Evolutionary conservation across 306 rosid genomes (phyloP), one percentile per base, ranked within the genome.

Genomic region (Trifolium dubium): DNA sequence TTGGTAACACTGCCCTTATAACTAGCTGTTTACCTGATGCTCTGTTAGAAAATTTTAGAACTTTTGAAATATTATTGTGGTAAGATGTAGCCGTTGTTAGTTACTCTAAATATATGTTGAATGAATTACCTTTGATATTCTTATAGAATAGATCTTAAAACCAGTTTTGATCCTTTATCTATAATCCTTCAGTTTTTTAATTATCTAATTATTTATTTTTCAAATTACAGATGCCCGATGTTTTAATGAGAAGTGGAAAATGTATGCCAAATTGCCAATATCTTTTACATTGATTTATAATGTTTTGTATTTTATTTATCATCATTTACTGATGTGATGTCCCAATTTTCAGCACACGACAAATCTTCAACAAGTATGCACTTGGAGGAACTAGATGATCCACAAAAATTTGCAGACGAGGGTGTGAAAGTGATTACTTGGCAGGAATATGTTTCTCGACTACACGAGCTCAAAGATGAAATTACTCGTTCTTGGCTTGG

Each of bases 401-500:
- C 90, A 43, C 83, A 89, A 69, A 88, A 85, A 71, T 69, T 78
- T 72, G 77, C 87, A 35, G 92, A 87, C 64, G 94, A 88, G 71
- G 92, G 88, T 49, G 84, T 71, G 75, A 94, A 88, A 84, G 80
- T 84, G 73, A 80, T 92, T 64, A 83, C 92, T 13, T 87, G 98
- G 83, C 94, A 91, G 61, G 97, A 89, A 76, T 94, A 89, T 78
- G 85, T 89, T 59, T 89, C 96, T 55, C 83, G 89, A 41, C 68
- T 94, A 43, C 97, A 90, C 64, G 98, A 91, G 73, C 96, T 94
- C 83, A 91, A 89, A 81, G 95, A 89, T 81, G 97, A 94, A 80
- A 86, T 94, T 54, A 70, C 60, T 63, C 96, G 75, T 74, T 84
- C 96, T 64, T 94, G 98, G 98, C 79, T 81, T 72, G 85, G 88